A percentile compares a stretch with the other conserved stretches of the same genome.
phyloP scores from a whole-genome alignment of 345 rosid genomes.

The Turritis glabra region DNA sequence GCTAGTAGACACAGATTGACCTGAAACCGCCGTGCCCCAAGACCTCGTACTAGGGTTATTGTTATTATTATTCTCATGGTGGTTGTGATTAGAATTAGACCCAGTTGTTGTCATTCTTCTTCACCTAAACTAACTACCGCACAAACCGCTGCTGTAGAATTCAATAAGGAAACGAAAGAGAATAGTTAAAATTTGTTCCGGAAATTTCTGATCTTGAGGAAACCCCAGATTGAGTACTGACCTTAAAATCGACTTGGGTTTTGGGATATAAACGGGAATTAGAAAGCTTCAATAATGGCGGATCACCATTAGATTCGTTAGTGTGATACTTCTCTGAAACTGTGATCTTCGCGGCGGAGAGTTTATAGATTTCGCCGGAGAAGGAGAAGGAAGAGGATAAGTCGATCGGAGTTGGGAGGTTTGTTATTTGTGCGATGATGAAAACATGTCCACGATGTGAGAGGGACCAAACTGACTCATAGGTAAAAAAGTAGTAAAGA shows the following conservation, averaged over 20 bases:
- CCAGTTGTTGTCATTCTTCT: slow-evolving; percentile 52
- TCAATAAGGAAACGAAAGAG: background rate
- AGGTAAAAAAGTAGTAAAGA: slow-evolving; percentile 4
- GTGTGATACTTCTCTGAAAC: background rate
- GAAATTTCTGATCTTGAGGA: slow-evolving; percentile 19
- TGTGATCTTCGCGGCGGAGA: slow-evolving; percentile 3
- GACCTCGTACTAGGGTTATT: slow-evolving; percentile 61
- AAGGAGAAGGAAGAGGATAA: slow-evolving; percentile 3
- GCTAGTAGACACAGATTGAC: slow-evolving; percentile 84
- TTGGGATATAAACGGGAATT: background rate
- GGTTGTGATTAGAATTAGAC: slow-evolving; percentile 48
- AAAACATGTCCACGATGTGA: background rate
- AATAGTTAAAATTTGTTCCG: background rate
- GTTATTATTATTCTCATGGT: slow-evolving; percentile 49
- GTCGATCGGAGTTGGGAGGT: slow-evolving; percentile 24
- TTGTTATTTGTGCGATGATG: slow-evolving; percentile 14
- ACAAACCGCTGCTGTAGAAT: slow-evolving; percentile 8
- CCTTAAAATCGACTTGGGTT: slow-evolving; percentile 38
- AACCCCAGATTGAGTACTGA: slow-evolving; percentile 32
- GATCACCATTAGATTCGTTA: background rate
- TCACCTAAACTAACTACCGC: slow-evolving; percentile 22
- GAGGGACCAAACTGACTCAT: slow-evolving; percentile 23
- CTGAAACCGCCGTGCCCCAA: slow-evolving; percentile 80
- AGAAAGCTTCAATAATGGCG: slow-evolving; percentile 16
- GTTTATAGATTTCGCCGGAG: background rate